Evolutionary conservation across 2,329 filamentous ascomycete genomes (phyloP), one percentile per base, ranked within the genome.

Genomic region (Coniochaeta hoffmannii): DNA sequence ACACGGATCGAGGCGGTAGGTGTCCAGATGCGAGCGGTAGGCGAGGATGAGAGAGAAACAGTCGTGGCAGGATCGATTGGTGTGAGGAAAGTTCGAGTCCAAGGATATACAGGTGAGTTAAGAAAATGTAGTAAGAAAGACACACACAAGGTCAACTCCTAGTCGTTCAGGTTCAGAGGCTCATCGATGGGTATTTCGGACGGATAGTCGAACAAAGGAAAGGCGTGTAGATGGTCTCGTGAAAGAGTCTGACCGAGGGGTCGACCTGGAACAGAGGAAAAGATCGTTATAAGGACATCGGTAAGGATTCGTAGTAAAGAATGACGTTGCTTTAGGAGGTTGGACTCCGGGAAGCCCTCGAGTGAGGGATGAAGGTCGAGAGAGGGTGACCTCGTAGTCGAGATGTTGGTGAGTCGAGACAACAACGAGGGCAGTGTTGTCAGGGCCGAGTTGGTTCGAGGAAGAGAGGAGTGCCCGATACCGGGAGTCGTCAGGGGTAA

Each of bases 81-180:
- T 57, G 59, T 54, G 58, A 52, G 55, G 50, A 30, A 41, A 54
- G 51, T 34, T 36, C 19, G 52, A 51, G 49, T 57, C 34, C 22
- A 38, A 38, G 32, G 66, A 67, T 69, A 63, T 66, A 66, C 60
- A 65, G 31, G 31, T 28, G 26, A 19, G 49, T 51, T n/a, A n/a
- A 51, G 58, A 53, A 55, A 63, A 62, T 56, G 58, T 53, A 56
- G 58, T 56, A 59, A 58, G 57, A 55, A 61, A 60, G 64, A 66
- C 49, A 60, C 41, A 46, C 41, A 28, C 22, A 62, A 64, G 58
- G 59, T 62, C n/a, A 70, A 73, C 66, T 71, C 68, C 71, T 66
- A 65, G 65, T 74, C 72, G 72, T 75, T 71, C 63, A 73, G 56
- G 61, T 65, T 75, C 73, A 72, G 71, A 73, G 68, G 70, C 71